Base-by-base conservation (phyloP, 768 basidiomycete genomes). In the Amanita brunnescens region DNA sequence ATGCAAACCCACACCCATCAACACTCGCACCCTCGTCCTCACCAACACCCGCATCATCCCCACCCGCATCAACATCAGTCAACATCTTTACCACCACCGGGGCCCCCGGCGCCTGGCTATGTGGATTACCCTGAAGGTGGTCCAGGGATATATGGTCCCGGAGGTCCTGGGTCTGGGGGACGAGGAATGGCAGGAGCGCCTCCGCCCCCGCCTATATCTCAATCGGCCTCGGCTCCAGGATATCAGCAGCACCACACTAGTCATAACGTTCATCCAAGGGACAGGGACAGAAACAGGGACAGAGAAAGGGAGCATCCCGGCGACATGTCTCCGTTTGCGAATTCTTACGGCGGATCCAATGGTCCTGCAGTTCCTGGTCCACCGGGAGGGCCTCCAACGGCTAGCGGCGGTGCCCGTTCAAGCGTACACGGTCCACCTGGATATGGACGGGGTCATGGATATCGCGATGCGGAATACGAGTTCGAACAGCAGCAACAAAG, bases 1-100 rank as follows among this genome's bases (percentile, higher is more conserved):
- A 52, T 44, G 32, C 57, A 47, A 55, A 53, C 43, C 39, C 38
- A 35, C n/a, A 38, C 39, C 12, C 49, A 39, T 12, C 47, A 42
- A 24, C 39, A 50, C 24, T n/a, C 49, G 4, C 49, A 50, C 29
- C 23, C 33, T 10, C 47, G 20, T 16, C 32, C 33, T 14, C 33
- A 49, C 47, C 47, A 49, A 13, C 21, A 35, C 18, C 8, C 21
- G 12, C 24, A 37, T n/a, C 32, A 44, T 50, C 16, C 47, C 33
- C 57, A 57, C 32, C 34, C 37, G 16, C 49, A 35, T 35, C 34
- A 34, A 21, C 46, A 33, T 23, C 49, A 41, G 16, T 24, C 39
- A 16, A 9, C 50, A 6, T 34, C 50, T 37, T n/a, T 24, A 20
- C 18, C 40, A 8, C 49, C 41, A 1, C 21, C 49, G 12, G n/a